Conservation (phyloP, 1,139 yeast species). For the Schwanniomyces etchellsii region DNA sequence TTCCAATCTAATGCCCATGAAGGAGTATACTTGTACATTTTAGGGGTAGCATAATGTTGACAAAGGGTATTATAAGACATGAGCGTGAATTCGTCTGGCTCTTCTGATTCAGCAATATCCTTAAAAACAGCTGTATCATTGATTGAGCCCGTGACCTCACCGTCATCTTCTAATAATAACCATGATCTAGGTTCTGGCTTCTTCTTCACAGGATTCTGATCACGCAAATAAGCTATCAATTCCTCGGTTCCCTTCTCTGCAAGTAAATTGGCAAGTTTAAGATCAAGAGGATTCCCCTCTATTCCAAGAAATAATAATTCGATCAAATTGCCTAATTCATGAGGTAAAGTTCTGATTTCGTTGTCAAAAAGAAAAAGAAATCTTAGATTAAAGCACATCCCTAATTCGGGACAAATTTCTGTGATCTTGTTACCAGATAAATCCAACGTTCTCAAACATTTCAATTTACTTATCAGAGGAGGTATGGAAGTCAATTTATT, state of each 20-base stretch:
- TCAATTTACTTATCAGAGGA: slow-evolving; percentile 59
- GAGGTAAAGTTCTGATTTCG: slow-evolving; percentile 67
- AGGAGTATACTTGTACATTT: slow-evolving; percentile 90
- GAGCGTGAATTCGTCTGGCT: slow-evolving; percentile 55
- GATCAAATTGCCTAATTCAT: slow-evolving; percentile 79
- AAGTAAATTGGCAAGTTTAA: slow-evolving; percentile 56
- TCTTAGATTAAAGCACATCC: slow-evolving; percentile 73
- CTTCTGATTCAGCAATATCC: slow-evolving; percentile 13
- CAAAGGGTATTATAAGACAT: slow-evolving; percentile 89
- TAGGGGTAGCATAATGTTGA: slow-evolving; percentile 91
- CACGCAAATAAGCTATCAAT: slow-evolving; percentile 73
- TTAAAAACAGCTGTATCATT: slow-evolving; percentile 28
- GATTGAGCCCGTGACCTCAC: slow-evolving; percentile 45
- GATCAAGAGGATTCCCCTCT: slow-evolving; percentile 86
- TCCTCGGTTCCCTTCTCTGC: slow-evolving; percentile 86
- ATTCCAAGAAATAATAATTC: slow-evolving; percentile 84
- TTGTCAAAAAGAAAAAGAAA: slow-evolving; percentile 88
- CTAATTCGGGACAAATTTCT: slow-evolving; percentile 75
- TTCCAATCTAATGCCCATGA: slow-evolving; percentile 97
- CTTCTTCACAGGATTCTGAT: slow-evolving; percentile 63
- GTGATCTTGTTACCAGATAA: slow-evolving; percentile 71
- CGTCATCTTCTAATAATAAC: slow-evolving; percentile 73
- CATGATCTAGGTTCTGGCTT: slow-evolving; percentile 76
- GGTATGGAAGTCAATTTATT: slow-evolving; percentile 73
- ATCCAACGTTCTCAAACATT: slow-evolving; percentile 77